Evolutionary conservation across 2,329 filamentous ascomycete genomes (phyloP).

Genomic region (Apiospora hydei): DNA sequence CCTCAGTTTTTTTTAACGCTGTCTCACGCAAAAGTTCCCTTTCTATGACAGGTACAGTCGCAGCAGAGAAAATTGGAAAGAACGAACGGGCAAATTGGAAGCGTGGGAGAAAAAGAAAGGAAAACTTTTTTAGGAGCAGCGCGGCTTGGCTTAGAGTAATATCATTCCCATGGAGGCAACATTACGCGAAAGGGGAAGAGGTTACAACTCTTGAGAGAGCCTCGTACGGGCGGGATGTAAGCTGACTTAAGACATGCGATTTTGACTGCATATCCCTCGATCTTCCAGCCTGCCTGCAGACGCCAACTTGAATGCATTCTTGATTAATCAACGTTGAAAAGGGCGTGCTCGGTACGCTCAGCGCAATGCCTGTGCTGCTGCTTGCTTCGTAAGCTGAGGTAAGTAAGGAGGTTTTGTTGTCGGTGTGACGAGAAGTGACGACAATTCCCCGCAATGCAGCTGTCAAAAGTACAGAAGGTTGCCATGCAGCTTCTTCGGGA

Average conservation of each 20-base stretch:
- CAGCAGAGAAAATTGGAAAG: not conserved
- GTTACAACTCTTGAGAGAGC: not conserved
- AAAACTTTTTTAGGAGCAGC: not conserved
- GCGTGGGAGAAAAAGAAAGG: not conserved
- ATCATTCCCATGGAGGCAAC: not conserved
- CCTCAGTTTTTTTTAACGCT: not conserved
- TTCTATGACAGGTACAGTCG: not conserved
- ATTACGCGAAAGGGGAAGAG: not conserved
- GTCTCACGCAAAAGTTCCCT: not conserved
- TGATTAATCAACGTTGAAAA: not conserved
- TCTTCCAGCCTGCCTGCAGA: not conserved
- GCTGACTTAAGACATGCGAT: not conserved
- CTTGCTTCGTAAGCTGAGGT: not conserved
- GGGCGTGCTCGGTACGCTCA: not conserved
- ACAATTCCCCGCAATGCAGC: not conserved
- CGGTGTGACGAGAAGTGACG: not conserved
- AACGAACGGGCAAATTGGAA: not conserved
- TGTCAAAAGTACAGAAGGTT: not conserved
- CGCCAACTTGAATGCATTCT: not conserved
- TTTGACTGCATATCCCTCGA: not conserved
- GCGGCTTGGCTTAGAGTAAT: not conserved
- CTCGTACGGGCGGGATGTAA: not conserved
- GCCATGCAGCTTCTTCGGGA: not conserved
- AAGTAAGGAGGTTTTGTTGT: not conserved
- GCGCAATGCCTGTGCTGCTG: not conserved